Base-by-base conservation (phyloP, 345 rosid genomes). In the Aquilaria yunnanensis region DNA sequence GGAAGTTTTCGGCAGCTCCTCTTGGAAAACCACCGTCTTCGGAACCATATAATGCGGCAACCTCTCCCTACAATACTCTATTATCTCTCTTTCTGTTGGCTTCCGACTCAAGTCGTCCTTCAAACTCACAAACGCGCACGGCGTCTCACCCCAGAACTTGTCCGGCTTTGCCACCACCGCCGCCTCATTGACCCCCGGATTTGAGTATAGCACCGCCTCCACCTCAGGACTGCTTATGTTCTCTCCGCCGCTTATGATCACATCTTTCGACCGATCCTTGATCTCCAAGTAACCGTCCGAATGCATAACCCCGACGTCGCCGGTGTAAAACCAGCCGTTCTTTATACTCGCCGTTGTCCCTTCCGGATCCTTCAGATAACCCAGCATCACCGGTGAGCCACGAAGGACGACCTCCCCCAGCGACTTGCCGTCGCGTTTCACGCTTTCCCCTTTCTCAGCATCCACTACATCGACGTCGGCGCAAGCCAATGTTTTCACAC, bases 261-360 rank as follows among this genome's bases (percentile, higher is more conserved):
- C 71, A 48, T 86, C 92, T 70, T 86, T 86, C 33, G 74, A 76
- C 7, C 86, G 70, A 53, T 83, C 88, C 70, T 81, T 79, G 37
- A 81, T 74, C 60, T 86, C 92, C 48, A 83, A 53, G 67, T 81
- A 83, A 31, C 85, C 82, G 47, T 86, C 84, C 0, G 75, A 63
- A 68, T 86, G 89, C n/a, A 77, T 80, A 48, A 86, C 92, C 2
- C 79, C 87, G 1, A 81, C 54, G 60, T 83, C 92, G n/a, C 92
- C 89, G 0, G 81, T 77, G 51, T 73, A 70, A 54, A 86, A 75
- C 92, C 92, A 86, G 0, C 86, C 89, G 13, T 63, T 73, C 59
- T 56, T 56, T 70, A 81, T 73, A 16, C 69, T 69, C 3, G 54
- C 65, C 10, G 72, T 61, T 0, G 81, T 79, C 6, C 69, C 83